A percentile compares a stretch with the other conserved stretches of the same genome.
These are phyloP conservation scores for Bimuria novae-zelandiae DNA, from an alignment of 2,329 filamentous ascomycete genomes.

Conservation along the genomic window DNA sequence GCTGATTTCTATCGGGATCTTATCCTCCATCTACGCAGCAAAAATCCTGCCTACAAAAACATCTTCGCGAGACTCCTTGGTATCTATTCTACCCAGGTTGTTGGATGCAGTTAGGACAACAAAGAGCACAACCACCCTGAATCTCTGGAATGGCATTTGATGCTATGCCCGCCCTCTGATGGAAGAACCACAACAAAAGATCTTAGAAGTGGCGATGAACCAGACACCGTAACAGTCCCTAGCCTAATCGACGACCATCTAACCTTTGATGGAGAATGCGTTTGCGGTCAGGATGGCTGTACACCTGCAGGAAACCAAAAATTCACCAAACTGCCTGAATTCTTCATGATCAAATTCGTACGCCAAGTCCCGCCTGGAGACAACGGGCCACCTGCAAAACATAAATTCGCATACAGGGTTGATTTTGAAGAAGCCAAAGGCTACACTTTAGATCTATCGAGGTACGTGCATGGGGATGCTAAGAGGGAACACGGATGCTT, in stretches of 20 bases:
- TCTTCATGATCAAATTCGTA: not conserved
- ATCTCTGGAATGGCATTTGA: not conserved
- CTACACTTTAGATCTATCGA: not conserved
- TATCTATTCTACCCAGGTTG: not conserved
- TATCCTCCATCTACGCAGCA: not conserved
- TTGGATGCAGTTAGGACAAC: not conserved
- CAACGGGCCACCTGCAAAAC: not conserved
- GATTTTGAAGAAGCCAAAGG: not conserved
- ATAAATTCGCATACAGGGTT: not conserved
- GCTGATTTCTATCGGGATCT: not conserved
- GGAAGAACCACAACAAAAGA: not conserved
- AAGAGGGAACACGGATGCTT: not conserved
- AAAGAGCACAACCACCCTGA: not conserved
- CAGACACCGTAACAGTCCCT: not conserved
- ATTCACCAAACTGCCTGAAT: not conserved
- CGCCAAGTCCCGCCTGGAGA: not conserved
- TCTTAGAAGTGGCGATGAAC: no score
- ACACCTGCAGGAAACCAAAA: not conserved
- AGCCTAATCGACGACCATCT: not conserved
- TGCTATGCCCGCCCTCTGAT: not conserved
- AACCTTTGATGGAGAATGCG: not conserved
- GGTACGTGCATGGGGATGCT: not conserved
- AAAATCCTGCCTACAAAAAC: not conserved
- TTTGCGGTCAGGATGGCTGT: not conserved
- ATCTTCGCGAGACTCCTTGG: not conserved